Percentiles rank a stretch among this genome's conserved stretches.
Conservation (phyloP, 768 basidiomycete genomes). For the Leccinum fibrillosum region DNA sequence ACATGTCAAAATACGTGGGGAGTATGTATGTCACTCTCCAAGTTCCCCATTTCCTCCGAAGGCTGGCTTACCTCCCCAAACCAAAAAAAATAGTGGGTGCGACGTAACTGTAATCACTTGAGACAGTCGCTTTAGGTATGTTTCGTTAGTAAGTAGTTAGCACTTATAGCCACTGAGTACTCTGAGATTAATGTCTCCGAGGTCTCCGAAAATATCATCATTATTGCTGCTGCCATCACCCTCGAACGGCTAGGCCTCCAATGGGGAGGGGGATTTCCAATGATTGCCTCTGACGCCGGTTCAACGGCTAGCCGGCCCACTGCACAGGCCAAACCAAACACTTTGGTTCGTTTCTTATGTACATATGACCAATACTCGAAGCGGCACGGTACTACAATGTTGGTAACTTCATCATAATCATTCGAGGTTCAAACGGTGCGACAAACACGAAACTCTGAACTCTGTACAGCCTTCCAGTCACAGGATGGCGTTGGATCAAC, state of each 20-base stretch:
- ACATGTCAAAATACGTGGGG: neutral
- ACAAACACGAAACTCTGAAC: neutral
- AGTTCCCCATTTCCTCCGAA: neutral
- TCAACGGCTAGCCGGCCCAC: neutral
- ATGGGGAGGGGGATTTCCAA: neutral
- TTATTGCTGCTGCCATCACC: neutral
- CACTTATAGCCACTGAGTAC: neutral
- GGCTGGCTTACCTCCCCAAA: neutral
- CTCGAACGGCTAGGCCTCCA: neutral
- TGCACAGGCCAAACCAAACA: neutral
- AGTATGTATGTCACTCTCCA: neutral
- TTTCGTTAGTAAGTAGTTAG: neutral
- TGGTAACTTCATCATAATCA: neutral
- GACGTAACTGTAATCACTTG: neutral
- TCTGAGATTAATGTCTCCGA: neutral
- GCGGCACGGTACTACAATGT: neutral
- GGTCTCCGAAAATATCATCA: neutral
- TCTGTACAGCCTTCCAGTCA: neutral
- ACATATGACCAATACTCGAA: neutral
- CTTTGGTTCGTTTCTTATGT: neutral
- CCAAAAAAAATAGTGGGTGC: neutral
- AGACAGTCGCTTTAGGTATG: neutral
- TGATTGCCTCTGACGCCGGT: neutral
- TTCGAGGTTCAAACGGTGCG: neutral
- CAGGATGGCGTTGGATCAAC: neutral